Evolutionary conservation across 768 basidiomycete genomes (phyloP).

Genomic region (Kwoniella mangroviensis): DNA sequence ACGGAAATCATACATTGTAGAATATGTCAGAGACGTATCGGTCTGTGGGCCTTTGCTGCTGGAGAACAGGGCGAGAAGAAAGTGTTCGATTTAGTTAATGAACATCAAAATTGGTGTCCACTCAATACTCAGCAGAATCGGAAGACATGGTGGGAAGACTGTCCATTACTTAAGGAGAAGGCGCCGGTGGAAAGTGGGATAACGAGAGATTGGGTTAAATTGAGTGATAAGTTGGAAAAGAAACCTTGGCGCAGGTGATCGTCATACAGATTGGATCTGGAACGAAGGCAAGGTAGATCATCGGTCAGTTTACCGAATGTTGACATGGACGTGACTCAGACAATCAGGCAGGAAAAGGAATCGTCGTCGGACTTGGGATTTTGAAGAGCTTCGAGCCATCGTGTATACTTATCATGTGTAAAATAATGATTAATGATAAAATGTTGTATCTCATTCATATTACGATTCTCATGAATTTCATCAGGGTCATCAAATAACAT

Average conservation of each 20-base stretch:
- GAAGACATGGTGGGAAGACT: slow-evolving; percentile 34
- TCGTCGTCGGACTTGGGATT: no score
- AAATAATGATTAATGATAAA: no score
- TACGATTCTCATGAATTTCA: no score
- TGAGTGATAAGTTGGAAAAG: slow-evolving; percentile 39
- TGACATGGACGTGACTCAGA: no score
- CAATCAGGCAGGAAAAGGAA: no score
- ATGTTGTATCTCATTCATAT: no score
- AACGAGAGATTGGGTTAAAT: slow-evolving; percentile 25
- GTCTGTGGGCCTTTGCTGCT: slow-evolving; percentile 35
- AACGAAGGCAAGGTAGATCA: not conserved
- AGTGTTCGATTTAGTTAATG: slow-evolving; percentile 39
- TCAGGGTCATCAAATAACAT: no score
- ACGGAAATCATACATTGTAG: slow-evolving; percentile 45
- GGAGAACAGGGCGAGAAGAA: slow-evolving; percentile 1
- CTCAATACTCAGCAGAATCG: not conserved
- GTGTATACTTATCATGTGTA: no score
- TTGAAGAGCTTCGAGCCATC: no score
- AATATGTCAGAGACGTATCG: slow-evolving; percentile 43
- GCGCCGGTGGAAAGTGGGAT: slow-evolving; percentile 4
- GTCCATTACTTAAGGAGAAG: slow-evolving; percentile 23
- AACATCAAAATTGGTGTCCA: slow-evolving; percentile 51
- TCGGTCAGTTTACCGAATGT: no score
- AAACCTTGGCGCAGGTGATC: slow-evolving; percentile 36
- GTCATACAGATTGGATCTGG: not conserved